phyloP scores from a whole-genome alignment of 2,329 filamentous ascomycete genomes.

The Exophiala viscosa region DNA sequence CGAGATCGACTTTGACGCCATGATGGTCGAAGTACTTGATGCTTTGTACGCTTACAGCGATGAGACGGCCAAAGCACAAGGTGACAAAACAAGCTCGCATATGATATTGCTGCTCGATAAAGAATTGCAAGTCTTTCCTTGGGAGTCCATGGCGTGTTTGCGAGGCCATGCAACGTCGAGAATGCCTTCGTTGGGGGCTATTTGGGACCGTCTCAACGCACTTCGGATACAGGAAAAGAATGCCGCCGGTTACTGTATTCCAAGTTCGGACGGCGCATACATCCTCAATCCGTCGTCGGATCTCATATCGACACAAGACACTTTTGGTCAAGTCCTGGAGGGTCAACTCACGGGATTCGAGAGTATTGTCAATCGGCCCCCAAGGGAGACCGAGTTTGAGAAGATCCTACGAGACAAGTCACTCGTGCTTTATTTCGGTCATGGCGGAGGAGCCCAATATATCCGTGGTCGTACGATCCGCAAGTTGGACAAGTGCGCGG shows the following conservation, averaged over 20 bases:
- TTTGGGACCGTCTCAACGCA: conserved; percentile 66
- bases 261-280: conserved; percentile 50
- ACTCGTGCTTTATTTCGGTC: conserved; percentile 88
- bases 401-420: conserved; percentile 62
- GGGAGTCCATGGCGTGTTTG: conserved; percentile 91
- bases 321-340: conserved; percentile 56
- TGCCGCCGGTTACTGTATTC: conserved; percentile 11
- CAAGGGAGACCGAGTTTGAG: conserved; percentile 75
- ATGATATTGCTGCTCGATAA: conserved; percentile 91
- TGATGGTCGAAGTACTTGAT: conserved; percentile 84
- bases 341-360: conserved; percentile 17
- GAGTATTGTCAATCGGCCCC: conserved; percentile 63
- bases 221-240: conserved; percentile 25
- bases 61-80: conserved; percentile 32
- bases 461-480: conserved; percentile 81
- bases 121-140: conserved; percentile 83
- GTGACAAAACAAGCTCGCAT: conserved; percentile 48
- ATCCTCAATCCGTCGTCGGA: conserved; percentile 89
- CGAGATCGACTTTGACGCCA: conserved; percentile 90
- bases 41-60: conserved; percentile 75
- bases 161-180: conserved; percentile 75
- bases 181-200: conserved; percentile 77
- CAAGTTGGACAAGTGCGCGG: conserved; percentile 71
- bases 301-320: conserved; percentile 71
- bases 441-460: conserved; percentile 92